These are phyloP conservation scores for Xylariaceae sp. DNA, from an alignment of 2,329 filamentous ascomycete genomes.

Conservation along the genomic window DNA sequence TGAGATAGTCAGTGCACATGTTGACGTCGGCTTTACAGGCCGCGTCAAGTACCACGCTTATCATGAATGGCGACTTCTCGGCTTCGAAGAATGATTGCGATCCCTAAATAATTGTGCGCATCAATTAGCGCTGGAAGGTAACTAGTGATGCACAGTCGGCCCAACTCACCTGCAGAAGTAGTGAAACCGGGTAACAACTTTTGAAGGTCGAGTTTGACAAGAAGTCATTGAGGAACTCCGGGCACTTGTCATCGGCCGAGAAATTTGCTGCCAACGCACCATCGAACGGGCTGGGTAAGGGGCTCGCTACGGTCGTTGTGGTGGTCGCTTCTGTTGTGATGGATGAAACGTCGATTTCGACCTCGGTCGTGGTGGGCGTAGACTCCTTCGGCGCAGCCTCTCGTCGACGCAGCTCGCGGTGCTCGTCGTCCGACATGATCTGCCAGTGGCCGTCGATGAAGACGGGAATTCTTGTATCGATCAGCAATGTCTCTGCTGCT, in stretches of 20 bases:
- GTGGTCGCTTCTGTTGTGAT: conserved; percentile 37
- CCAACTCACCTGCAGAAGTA: conserved; percentile 74
- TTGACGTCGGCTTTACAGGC: conserved; percentile 73
- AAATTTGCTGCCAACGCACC: conserved; percentile 68
- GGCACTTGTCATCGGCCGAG: conserved; percentile 61
- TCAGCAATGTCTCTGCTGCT: conserved; percentile 34
- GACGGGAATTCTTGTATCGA: conserved; percentile 46
- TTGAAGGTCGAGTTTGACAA: conserved; percentile 70
- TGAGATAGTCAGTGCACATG: conserved; percentile 70
- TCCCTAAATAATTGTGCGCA: conserved; percentile 58
- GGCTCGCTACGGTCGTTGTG: conserved; percentile 41
- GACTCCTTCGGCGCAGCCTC: conserved; percentile 14
- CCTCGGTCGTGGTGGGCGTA: conserved; percentile 34
- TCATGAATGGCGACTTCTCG: conserved; percentile 70
- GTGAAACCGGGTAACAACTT: conserved; percentile 80
- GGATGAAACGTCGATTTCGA: conserved; percentile 41
- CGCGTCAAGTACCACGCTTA: conserved; percentile 79
- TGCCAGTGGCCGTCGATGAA: conserved; percentile 45
- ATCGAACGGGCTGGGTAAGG: conserved; percentile 71
- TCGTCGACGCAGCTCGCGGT: conserved; percentile 38
- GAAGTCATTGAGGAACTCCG: conserved; percentile 71
- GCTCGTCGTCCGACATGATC: conserved; percentile 45
- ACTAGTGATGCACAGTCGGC: not conserved
- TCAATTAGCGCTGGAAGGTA: conserved; percentile 15
- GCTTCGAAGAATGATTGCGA: conserved; percentile 85